Conservation (phyloP, 2,329 filamentous ascomycete genomes). For the Penicillium sp. region DNA sequence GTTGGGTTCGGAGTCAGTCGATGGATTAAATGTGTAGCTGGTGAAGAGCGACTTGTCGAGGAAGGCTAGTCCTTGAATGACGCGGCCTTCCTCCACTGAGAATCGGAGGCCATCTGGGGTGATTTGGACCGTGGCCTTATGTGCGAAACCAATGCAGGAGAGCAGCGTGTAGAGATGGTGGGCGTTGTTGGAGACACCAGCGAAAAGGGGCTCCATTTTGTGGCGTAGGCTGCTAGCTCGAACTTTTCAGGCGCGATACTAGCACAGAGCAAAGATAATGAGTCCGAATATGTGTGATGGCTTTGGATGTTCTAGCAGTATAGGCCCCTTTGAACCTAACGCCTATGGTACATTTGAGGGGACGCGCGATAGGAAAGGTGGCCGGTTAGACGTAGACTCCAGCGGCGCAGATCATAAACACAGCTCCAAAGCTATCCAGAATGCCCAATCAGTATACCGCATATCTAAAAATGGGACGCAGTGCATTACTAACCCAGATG, state of each 20-base stretch:
- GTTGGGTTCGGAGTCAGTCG: constrained; percentile 21
- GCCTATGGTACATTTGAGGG: constrained; percentile 39
- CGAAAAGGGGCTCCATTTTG: constrained; percentile 52
- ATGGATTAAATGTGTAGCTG: constrained; percentile 69
- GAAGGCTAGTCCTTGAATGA: constrained; percentile 88
- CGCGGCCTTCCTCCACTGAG: constrained; percentile 80
- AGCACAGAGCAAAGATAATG: constrained; percentile 4
- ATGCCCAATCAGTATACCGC: constrained; percentile 1
- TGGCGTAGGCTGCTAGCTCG: constrained; percentile 5
- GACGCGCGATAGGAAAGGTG: constrained; percentile 23
- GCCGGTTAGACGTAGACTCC: constrained; percentile 85
- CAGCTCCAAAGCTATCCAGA: constrained; percentile 74
- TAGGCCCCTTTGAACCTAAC: constrained; percentile 31
- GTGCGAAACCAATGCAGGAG: constrained; percentile 61
- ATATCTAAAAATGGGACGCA: constrained; percentile 13
- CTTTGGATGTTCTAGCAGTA: constrained; percentile 36
- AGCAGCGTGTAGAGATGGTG: constrained; percentile 61
- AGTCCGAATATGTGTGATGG: constrained; percentile 19
- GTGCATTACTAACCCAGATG: constrained; percentile 72
- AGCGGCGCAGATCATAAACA: constrained; percentile 98
- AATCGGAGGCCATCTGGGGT: constrained; percentile 83
- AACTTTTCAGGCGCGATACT: neutral
- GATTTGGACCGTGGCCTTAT: constrained; percentile 68
- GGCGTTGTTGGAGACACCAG: constrained; percentile 61
- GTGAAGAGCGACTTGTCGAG: constrained; percentile 88